Conservation (phyloP, 2,329 filamentous ascomycete genomes). For the Fusarium sp. region DNA sequence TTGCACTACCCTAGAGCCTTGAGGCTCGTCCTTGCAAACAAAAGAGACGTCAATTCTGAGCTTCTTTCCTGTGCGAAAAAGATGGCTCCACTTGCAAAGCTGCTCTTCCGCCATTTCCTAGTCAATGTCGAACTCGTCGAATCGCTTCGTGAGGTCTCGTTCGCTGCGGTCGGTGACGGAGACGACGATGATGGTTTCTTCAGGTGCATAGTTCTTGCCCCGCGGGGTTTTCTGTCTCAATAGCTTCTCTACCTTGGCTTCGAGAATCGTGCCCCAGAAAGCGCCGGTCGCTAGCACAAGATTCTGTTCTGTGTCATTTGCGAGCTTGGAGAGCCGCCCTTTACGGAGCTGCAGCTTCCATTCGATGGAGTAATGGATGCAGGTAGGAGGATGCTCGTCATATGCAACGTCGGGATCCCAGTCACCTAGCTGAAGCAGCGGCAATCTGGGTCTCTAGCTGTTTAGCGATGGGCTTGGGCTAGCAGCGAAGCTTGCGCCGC, state of each 20-base stretch:
- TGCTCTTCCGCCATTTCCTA: slow-evolving; percentile 23
- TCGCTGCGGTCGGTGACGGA: slow-evolving; percentile 26
- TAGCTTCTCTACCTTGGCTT: slow-evolving; percentile 14
- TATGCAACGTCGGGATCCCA: slow-evolving; percentile 19
- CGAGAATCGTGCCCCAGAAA: slow-evolving; percentile 20
- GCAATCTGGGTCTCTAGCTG: neutral
- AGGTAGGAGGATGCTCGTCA: slow-evolving; percentile 22
- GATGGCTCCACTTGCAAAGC: slow-evolving; percentile 17
- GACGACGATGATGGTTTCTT: slow-evolving; percentile 20
- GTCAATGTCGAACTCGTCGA: slow-evolving; percentile 24
- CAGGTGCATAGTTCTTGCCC: slow-evolving; percentile 7
- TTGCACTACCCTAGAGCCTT: slow-evolving; percentile 21
- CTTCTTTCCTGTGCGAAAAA: slow-evolving; percentile 24
- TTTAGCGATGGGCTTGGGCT: neutral
- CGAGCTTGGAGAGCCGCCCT: slow-evolving; percentile 5
- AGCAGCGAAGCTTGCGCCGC: neutral
- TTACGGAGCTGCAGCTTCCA: slow-evolving; percentile 27
- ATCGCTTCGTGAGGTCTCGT: slow-evolving; percentile 19
- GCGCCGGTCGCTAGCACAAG: slow-evolving; percentile 20
- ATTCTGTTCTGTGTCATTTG: slow-evolving; percentile 24
- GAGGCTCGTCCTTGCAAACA: slow-evolving; percentile 19
- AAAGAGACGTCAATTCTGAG: slow-evolving; percentile 26
- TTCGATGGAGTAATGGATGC: slow-evolving; percentile 26
- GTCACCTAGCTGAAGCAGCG: slow-evolving; percentile 23
- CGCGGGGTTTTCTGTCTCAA: slow-evolving; percentile 8